Evolutionary conservation across 1,284 basidiomycete species (phyloP).

Genomic region (Macrocystidia cucumis): DNA sequence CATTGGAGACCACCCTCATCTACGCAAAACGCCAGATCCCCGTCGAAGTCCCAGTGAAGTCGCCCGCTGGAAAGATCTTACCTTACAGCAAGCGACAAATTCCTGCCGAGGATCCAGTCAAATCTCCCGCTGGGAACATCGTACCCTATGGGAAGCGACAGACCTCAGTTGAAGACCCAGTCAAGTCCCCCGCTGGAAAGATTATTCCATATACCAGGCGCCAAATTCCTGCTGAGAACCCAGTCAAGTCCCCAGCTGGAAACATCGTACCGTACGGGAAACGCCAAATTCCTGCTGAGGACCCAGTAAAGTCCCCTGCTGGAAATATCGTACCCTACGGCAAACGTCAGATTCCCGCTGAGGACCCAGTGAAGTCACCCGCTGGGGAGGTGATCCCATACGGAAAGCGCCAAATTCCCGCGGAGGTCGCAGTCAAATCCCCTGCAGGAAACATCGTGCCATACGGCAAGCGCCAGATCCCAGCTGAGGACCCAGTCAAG

Average conservation of each 20-base stretch:
- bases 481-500: slow-evolving; percentile 24
- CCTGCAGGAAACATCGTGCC: slow-evolving; percentile 9
- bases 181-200: slow-evolving; percentile 11
- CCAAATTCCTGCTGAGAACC: slow-evolving; percentile 17
- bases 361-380: slow-evolving; percentile 14
- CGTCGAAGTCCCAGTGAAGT: slow-evolving; percentile 13
- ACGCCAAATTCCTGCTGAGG: slow-evolving; percentile 11
- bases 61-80: slow-evolving; percentile 14
- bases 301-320: slow-evolving; percentile 9
- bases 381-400: slow-evolving; percentile 14
- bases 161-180: slow-evolving; percentile 22
- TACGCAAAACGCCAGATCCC: slow-evolving; percentile 27
- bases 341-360: slow-evolving; percentile 14
- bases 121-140: slow-evolving; percentile 14
- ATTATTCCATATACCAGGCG: slow-evolving; percentile 8
- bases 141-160: slow-evolving; percentile 7
- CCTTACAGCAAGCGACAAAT: slow-evolving; percentile 12
- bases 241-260: slow-evolving; percentile 18
- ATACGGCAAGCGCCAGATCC: slow-evolving; percentile 24
- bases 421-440: slow-evolving; percentile 13
- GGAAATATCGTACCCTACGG: slow-evolving; percentile 8
- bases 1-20: slow-evolving; percentile 37
- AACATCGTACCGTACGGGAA: slow-evolving; percentile 8
- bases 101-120: slow-evolving; percentile 17
- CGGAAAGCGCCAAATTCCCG: slow-evolving; percentile 15